A percentile compares a stretch with the other conserved stretches of the same genome.
Conservation (phyloP, 2,329 filamentous ascomycete genomes). For the Lithohypha guttulata region DNA sequence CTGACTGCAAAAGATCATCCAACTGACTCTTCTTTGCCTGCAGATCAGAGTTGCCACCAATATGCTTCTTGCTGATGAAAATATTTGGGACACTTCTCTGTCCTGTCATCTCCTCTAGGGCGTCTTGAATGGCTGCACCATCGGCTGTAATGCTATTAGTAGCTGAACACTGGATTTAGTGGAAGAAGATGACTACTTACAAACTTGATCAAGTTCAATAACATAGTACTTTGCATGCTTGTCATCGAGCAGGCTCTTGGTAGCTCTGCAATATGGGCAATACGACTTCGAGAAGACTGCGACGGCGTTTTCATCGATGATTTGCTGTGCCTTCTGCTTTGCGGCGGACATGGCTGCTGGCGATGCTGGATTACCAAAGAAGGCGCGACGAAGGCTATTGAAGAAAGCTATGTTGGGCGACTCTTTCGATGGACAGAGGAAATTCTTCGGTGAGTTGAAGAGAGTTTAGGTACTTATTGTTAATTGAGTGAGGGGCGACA, state of each 20-base stretch:
- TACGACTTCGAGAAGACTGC: conserved; percentile 96
- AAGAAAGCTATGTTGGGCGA: conserved; percentile 45
- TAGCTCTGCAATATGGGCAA: conserved; percentile 81
- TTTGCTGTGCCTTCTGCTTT: conserved; percentile 68
- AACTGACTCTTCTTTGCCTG: conserved; percentile 57
- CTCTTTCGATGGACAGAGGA: too few species aligned
- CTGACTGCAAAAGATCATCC: conserved; percentile 51
- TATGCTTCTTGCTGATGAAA: conserved; percentile 82
- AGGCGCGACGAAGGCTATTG: conserved; percentile 46
- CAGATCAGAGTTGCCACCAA: conserved; percentile 90
- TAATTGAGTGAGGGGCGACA: too few species aligned
- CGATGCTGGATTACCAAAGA: conserved; percentile 48
- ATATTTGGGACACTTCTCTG: conserved; percentile 93
- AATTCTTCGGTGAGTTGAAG: too few species aligned
- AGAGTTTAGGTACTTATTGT: too few species aligned
- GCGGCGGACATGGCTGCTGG: conserved; percentile 69
- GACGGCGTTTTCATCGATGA: conserved; percentile 84
- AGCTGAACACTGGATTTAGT: neutral
- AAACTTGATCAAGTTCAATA: conserved; percentile 75
- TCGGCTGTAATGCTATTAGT: conserved; percentile 50
- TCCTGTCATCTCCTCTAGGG: conserved; percentile 65
- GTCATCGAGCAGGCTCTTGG: conserved; percentile 63
- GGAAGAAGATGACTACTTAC: conserved; percentile 45
- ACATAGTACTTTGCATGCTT: conserved; percentile 61
- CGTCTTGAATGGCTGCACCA: conserved; percentile 69